Percentiles rank a stretch among this genome's conserved stretches.
Conservation (phyloP, 2,329 filamentous ascomycete species). For the Dothideomycetes sp. region DNA sequence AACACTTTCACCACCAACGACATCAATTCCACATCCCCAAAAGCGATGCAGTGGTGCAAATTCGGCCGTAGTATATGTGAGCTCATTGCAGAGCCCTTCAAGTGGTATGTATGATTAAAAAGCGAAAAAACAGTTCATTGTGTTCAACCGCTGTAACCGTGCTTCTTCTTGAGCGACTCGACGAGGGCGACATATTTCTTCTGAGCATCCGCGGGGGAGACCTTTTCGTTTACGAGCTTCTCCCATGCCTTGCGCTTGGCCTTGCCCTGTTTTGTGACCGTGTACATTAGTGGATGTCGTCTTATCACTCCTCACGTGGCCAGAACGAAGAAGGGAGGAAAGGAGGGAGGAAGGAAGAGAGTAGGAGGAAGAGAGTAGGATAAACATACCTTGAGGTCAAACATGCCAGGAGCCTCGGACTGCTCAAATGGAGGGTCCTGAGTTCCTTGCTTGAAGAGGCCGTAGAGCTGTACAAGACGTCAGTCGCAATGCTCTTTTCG, state of each 20-base stretch:
- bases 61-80: no score
- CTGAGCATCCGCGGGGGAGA: conserved; percentile 58
- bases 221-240: conserved; percentile 52
- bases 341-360: neutral
- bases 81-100: no score
- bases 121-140: no score
- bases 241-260: conserved; percentile 73
- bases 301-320: neutral
- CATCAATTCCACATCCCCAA: no score
- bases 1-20: no score
- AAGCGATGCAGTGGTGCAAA: no score
- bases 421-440: conserved; percentile 24
- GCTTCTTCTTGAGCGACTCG: conserved; percentile 57
- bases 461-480: conserved; percentile 41
- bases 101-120: no score
- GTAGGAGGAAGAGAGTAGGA: neutral
- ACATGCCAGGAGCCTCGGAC: conserved; percentile 49
- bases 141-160: conserved; percentile 49
- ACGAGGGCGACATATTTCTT: conserved; percentile 64
- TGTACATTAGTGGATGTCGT: neutral
- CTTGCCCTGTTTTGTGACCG: conserved; percentile 36
- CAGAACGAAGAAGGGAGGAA: neutral
- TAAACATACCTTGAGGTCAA: conserved; percentile 57
- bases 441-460: conserved; percentile 35
- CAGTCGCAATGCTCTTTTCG: neutral